Conservation (phyloP, 1,284 basidiomycete species). For the Chiua sp. region DNA sequence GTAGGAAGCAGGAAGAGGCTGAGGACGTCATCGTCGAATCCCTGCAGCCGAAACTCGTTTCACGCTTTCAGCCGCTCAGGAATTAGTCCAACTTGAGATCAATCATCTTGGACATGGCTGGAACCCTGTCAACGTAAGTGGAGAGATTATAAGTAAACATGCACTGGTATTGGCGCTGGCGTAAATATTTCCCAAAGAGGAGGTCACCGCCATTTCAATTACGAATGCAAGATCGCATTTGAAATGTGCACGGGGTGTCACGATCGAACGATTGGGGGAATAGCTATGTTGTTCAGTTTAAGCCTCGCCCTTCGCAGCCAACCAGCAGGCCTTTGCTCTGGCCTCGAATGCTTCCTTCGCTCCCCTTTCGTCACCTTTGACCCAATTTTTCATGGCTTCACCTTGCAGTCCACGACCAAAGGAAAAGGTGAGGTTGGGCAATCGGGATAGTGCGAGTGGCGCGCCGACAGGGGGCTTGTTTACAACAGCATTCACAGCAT, state of each 20-base stretch:
- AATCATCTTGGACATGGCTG: not conserved
- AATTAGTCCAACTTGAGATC: not conserved
- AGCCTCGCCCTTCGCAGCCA: constrained; percentile 43
- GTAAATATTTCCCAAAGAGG: not conserved
- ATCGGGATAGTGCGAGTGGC: constrained; percentile 37
- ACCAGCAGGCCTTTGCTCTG: constrained; percentile 48
- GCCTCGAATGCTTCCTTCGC: constrained; percentile 46
- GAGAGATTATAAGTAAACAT: too few species aligned
- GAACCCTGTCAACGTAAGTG: too few species aligned
- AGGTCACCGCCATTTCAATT: not conserved
- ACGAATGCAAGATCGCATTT: not conserved
- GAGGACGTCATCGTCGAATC: not conserved
- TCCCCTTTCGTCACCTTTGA: constrained; percentile 44
- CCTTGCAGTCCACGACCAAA: constrained; percentile 57
- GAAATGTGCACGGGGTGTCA: not conserved
- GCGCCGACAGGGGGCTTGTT: constrained; percentile 37
- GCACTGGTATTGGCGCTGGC: too few species aligned
- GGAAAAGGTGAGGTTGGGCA: constrained; percentile 53
- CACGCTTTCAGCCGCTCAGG: too few species aligned
- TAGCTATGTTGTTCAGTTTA: not conserved
- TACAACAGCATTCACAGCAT: constrained; percentile 44
- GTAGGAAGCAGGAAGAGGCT: too few species aligned
- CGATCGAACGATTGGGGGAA: not conserved
- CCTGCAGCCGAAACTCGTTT: not conserved
- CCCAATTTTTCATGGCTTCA: constrained; percentile 52